Evolutionary conservation across 2,329 filamentous ascomycete species (phyloP).

Genomic region (Aspergillus latus): DNA sequence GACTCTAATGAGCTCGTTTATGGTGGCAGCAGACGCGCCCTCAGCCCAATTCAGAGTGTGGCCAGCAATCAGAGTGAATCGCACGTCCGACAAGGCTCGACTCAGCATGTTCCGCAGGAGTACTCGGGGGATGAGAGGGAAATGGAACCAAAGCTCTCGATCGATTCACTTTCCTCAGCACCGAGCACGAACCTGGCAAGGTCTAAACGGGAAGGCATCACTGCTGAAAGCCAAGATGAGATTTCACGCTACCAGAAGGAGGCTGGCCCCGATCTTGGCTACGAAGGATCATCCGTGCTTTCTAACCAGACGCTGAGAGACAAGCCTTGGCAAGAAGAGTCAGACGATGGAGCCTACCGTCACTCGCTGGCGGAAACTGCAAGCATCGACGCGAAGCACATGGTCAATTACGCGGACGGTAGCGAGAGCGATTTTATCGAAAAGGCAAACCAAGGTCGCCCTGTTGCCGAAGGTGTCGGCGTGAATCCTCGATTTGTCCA

Average conservation of each 20-base stretch:
- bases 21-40: slow-evolving; percentile 63
- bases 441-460: slow-evolving; percentile 63
- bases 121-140: slow-evolving; percentile 64
- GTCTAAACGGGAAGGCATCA: slow-evolving; percentile 54
- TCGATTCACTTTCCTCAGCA: slow-evolving; percentile 59
- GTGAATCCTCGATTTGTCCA: slow-evolving; percentile 77
- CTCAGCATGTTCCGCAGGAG: slow-evolving; percentile 50
- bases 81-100: slow-evolving; percentile 61
- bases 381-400: slow-evolving; percentile 52
- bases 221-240: slow-evolving; percentile 52
- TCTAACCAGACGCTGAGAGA: slow-evolving; percentile 22
- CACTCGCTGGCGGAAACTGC: slow-evolving; percentile 47
- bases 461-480: slow-evolving; percentile 67
- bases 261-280: slow-evolving; percentile 38
- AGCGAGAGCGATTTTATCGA: slow-evolving; percentile 59
- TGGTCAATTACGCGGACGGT: slow-evolving; percentile 56
- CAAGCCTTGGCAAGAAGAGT: slow-evolving; percentile 28
- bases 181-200: slow-evolving; percentile 58
- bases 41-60: slow-evolving; percentile 90
- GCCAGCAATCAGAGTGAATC: slow-evolving; percentile 78
- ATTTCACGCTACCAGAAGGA: slow-evolving; percentile 47
- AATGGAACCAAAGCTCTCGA: slow-evolving; percentile 50
- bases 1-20: slow-evolving; percentile 54
- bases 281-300: slow-evolving; percentile 35
- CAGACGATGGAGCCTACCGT: slow-evolving; percentile 48